Evolutionary conservation across 202 grass and related monocot genomes (phyloP), one percentile per base, ranked within the genome.

Genomic region (Carex arenaria): DNA sequence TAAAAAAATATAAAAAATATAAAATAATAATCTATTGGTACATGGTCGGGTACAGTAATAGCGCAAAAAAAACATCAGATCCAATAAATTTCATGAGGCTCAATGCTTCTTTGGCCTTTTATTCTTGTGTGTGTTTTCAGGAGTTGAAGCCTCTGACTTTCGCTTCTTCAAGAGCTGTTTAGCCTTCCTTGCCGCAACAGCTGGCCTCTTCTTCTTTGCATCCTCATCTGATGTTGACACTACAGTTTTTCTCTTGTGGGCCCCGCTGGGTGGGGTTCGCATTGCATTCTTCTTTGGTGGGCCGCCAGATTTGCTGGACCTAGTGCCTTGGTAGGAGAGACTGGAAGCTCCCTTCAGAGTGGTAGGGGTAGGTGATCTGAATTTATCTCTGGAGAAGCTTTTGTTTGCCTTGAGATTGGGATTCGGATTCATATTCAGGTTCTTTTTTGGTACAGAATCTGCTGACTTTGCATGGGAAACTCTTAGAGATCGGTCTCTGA

Each of bases 151-250:
- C 23, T 92, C 89, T 67, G 80, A 72, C 68, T 95, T 95, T 45
- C 90, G 87, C 80, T 98, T 98, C 91, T 90, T 93, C 13, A 72
- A 81, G 31, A 98, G 91, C 13, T 95, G 86, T 69, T 92, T 98
- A 0, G 72, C 83, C 74, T 98, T 98, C 80, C 93, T 90, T 11
- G 93, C 89, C 76, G 93, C 93, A 57, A 98, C 95, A 42, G 93
- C 83, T 7, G 95, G 95, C 10, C 95, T 87, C 80, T 98, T 98
- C 22, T 32, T 63, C 52, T 90, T 91, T 55, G 15, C 22, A 83
- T 57, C 26, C 36, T 86, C 86, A 15, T 26, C 80, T 30, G 56
- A 85, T 49, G 64, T 85, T 22, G 14, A 28, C 40, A 9, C 64
- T 20, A 31, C 84, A 60, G 64, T 89, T 81, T 56, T 89, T 93